phyloP scores from a whole-genome alignment of 78 protist genomes.

The Monosiga brevicollis region DNA sequence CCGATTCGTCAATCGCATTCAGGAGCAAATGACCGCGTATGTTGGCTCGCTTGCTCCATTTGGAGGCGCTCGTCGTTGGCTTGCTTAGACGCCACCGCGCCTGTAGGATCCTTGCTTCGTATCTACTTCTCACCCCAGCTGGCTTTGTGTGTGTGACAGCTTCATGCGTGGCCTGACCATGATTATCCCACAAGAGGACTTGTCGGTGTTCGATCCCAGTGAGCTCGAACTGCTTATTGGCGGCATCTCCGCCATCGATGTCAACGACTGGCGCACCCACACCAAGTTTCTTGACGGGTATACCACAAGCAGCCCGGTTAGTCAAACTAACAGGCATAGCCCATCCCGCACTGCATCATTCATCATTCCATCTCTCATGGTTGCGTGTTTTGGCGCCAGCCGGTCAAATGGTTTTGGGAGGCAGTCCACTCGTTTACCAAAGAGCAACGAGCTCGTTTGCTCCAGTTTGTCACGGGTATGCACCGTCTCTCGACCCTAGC shows the following conservation, averaged over 20 bases:
- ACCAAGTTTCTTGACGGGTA: slow-evolving; percentile 53
- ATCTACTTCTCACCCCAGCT: background rate
- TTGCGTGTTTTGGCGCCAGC: background rate
- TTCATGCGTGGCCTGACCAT: background rate
- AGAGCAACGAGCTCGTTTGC: slow-evolving; percentile 54
- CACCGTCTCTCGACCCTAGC: too few species aligned
- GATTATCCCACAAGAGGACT: background rate
- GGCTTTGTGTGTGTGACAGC: background rate
- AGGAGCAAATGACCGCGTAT: background rate
- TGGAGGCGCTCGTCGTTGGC: background rate
- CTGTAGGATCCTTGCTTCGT: background rate
- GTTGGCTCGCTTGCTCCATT: background rate
- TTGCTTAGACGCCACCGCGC: background rate
- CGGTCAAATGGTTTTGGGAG: slow-evolving; percentile 59
- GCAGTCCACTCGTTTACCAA: slow-evolving; percentile 39
- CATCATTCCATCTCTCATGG: background rate
- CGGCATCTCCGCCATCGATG: slow-evolving; percentile 80
- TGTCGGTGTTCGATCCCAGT: background rate
- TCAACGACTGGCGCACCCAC: slow-evolving; percentile 62
- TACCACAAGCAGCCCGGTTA: background rate
- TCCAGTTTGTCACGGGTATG: slow-evolving; percentile 89
- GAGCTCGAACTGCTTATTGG: slow-evolving; percentile 59
- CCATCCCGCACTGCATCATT: background rate
- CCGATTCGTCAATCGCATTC: background rate
- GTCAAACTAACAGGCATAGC: background rate